Evolutionary conservation across 2,329 filamentous ascomycete species (phyloP), one percentile per base, ranked within the genome.

Genomic region (Clonostachys sp.): DNA sequence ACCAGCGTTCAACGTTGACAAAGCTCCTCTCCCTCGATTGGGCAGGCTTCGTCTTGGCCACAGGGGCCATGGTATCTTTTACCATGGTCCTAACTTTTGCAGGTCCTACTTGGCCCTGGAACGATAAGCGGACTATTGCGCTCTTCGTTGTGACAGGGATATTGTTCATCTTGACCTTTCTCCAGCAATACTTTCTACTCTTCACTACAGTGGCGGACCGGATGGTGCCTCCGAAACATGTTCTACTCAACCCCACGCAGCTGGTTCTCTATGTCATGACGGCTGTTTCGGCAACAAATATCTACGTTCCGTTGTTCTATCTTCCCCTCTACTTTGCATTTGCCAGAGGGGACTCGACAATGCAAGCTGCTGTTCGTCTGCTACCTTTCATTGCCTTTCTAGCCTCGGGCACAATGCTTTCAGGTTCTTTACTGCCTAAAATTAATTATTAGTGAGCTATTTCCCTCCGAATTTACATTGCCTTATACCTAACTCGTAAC

Each of bases 311-410:
- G 24, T 55, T 72, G 18, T 78, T 77, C 56, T 77, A 71, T 54
- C 68, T 77, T 14, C 74, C 75, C 0, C 56, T 78, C 6, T 76
- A 66, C 57, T 78, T 78, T 57, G 67, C 74, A 50, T 78, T 77
- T 53, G 64, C 64, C 4, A 59, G 59, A 3, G 64, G 64, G 7
- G 73, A 75, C 38, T 55, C 52, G 2, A 59, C 66, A 1, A 49
- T 71, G 5, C 49, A 62, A 43, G 61, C 69, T 13, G 68, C 58
- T 4, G 60, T 71, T 6, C 56, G 62, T 9, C 57, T 73, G 2
- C 55, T 73, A 14, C 70, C 70, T 14, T 66, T 67, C 45, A 61
- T 74, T 35, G 52, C 65, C 34, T 51, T 68, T 30, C 24, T 30
- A 30, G 24, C 24, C 24, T 30, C 24, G 24, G 24, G 24, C 24